phyloP scores from a whole-genome alignment of 2,329 filamentous ascomycete genomes.

The Chaetomiaceae sp. region DNA sequence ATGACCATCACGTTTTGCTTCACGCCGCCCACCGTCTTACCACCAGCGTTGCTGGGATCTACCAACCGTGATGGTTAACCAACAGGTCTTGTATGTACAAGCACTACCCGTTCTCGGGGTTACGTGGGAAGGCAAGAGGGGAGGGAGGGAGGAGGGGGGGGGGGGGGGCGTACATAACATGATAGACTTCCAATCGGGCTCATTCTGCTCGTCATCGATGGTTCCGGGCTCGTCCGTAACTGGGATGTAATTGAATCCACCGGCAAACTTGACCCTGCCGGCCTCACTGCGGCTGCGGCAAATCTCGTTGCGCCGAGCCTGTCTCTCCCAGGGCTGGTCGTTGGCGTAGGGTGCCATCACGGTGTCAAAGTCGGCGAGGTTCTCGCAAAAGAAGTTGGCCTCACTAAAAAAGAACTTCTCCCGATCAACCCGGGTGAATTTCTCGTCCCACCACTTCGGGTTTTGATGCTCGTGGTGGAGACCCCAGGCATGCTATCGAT shows the following conservation, averaged over 20 bases:
- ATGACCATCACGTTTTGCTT: not conserved
- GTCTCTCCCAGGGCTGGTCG: not conserved
- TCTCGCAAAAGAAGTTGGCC: not conserved
- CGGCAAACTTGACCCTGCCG: not conserved
- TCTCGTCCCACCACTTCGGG: conserved; percentile 1
- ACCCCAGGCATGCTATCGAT: conserved; percentile 1
- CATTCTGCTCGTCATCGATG: not conserved
- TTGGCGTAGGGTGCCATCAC: not conserved
- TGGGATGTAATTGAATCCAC: conserved; percentile 1
- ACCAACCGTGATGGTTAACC: too few relatives aligned
- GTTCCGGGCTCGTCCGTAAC: not conserved
- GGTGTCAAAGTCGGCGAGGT: not conserved
- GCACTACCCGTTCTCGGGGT: not conserved
- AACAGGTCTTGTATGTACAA: too few relatives aligned
- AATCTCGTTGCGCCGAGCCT: not conserved
- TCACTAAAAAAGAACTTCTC: not conserved
- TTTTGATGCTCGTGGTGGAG: conserved; percentile 4
- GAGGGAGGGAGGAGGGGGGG: too few relatives aligned
- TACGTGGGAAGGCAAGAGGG: too few relatives aligned
- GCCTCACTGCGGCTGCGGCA: not conserved
- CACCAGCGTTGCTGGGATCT: conserved; percentile 1
- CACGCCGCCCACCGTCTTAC: not conserved
- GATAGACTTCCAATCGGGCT: conserved; percentile 1
- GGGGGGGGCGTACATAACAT: not conserved
- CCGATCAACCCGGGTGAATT: not conserved